phyloP scores from a whole-genome alignment of 805 yeast genomes.

The Brettanomyces naardenensis region DNA sequence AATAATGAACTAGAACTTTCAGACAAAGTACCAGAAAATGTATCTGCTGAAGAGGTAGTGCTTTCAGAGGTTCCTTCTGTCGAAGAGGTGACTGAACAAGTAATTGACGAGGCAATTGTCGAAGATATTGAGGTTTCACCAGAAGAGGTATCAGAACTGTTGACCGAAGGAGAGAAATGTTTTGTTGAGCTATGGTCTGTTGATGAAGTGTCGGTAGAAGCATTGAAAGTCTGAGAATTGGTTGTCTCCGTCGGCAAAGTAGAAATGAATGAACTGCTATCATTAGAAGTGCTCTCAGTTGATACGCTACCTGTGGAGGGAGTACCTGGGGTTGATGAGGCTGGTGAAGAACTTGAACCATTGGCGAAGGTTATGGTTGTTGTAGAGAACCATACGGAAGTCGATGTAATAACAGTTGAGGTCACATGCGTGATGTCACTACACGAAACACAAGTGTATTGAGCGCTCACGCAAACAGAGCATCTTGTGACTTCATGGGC shows the following conservation, averaged over 20 bases:
- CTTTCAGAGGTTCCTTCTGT: background rate
- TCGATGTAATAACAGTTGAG: constrained; percentile 8
- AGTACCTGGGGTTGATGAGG: background rate
- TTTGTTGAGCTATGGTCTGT: background rate
- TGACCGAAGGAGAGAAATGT: background rate
- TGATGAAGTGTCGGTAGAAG: background rate
- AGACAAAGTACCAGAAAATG: too few relatives aligned
- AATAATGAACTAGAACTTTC: too few relatives aligned
- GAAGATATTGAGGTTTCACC: background rate
- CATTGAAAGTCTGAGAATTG: constrained; percentile 1
- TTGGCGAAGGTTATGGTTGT: constrained; percentile 3
- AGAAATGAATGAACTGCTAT: background rate
- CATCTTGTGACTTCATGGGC: constrained; percentile 11
- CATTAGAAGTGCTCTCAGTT: background rate
- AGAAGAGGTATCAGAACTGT: background rate
- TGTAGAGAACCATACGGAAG: constrained; percentile 3
- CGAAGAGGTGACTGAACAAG: constrained; percentile 4
- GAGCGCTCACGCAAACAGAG: constrained; percentile 8
- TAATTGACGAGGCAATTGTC: constrained; percentile 3
- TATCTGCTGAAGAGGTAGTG: constrained; percentile 3
- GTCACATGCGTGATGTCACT: constrained; percentile 5
- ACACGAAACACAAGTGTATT: constrained; percentile 14
- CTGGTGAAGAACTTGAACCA: background rate
- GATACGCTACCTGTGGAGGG: background rate
- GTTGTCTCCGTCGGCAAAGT: constrained; percentile 4